Percentiles rank a stretch among this genome's conserved stretches.
phyloP scores from a whole-genome alignment of 352 stramenopile genomes.

The Pythium chondricola region DNA sequence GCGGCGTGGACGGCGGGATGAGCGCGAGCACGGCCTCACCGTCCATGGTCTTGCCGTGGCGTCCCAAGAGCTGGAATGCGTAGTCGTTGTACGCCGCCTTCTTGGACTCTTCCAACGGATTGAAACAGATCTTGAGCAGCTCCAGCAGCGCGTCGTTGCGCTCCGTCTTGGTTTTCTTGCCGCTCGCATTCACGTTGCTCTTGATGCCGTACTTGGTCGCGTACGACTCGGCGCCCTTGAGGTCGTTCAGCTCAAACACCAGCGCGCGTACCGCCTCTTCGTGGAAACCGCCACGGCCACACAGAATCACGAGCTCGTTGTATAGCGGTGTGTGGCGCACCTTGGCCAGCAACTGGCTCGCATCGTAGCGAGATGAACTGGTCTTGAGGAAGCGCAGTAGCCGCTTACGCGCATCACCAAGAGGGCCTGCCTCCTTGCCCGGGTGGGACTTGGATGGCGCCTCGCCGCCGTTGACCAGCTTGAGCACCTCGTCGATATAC shows the following conservation, averaged over 20 bases:
- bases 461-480: slow-evolving; percentile 59
- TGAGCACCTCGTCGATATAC: slow-evolving; percentile 81
- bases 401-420: slow-evolving; percentile 73
- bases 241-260: slow-evolving; percentile 76
- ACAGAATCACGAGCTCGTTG: slow-evolving; percentile 84
- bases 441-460: slow-evolving; percentile 78
- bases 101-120: slow-evolving; percentile 72
- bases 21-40: slow-evolving; percentile 59
- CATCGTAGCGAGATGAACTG: slow-evolving; percentile 71
- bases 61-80: slow-evolving; percentile 66
- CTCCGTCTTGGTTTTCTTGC: slow-evolving; percentile 47
- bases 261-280: slow-evolving; percentile 70
- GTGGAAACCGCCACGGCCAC: slow-evolving; percentile 69
- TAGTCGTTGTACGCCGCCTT: slow-evolving; percentile 75
- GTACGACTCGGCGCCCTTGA: slow-evolving; percentile 78
- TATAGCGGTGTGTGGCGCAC: slow-evolving; percentile 67
- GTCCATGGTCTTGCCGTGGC: slow-evolving; percentile 75
- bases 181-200: slow-evolving; percentile 10
- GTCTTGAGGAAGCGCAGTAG: slow-evolving; percentile 80
- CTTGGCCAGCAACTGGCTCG: slow-evolving; percentile 63
- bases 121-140: slow-evolving; percentile 78
- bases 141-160: slow-evolving; percentile 69
- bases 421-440: slow-evolving; percentile 59
- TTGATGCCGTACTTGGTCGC: slow-evolving; percentile 69
- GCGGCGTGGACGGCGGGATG: slow-evolving; percentile 57